These are phyloP conservation scores for Astragalus membranaceus DNA, from an alignment of 306 rosid species.

Conservation along the genomic window DNA sequence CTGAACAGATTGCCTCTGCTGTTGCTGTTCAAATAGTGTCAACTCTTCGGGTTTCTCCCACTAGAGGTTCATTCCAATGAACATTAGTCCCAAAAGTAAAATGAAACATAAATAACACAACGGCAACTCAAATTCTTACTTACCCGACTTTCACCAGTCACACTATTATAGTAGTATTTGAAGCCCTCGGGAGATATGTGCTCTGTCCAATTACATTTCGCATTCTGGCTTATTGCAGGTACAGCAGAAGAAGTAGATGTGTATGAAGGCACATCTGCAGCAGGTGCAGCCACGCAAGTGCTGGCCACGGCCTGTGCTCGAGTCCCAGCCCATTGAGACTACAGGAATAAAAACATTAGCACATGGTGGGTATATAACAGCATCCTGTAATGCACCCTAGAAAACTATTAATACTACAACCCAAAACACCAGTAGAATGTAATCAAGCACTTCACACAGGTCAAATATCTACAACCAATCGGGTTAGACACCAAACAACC, in stretches of 20 bases:
- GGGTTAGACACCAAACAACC: not conserved
- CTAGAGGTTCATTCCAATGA: conserved; percentile 34
- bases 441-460: not conserved
- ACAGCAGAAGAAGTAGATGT: conserved; percentile 40
- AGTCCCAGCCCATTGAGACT: conserved; percentile 61
- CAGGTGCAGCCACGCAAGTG: conserved; percentile 31
- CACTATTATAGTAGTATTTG: conserved; percentile 77
- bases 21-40: conserved; percentile 50
- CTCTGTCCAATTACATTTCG: conserved; percentile 82
- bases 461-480: conserved; percentile 4
- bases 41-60: conserved; percentile 98
- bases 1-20: conserved; percentile 51
- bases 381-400: not conserved
- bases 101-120: not conserved
- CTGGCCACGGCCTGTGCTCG: conserved; percentile 36
- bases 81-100: conserved; percentile 20
- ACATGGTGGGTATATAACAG: not conserved
- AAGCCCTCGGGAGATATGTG: conserved; percentile 92
- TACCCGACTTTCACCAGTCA: conserved; percentile 90
- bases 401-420: not conserved
- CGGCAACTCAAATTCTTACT: conserved; percentile 24
- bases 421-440: not conserved
- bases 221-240: conserved; percentile 36
- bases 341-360: conserved; percentile 29
- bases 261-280: conserved; percentile 55